Evolutionary conservation across 768 basidiomycete species (phyloP).

Genomic region (Termitomyces sp.): DNA sequence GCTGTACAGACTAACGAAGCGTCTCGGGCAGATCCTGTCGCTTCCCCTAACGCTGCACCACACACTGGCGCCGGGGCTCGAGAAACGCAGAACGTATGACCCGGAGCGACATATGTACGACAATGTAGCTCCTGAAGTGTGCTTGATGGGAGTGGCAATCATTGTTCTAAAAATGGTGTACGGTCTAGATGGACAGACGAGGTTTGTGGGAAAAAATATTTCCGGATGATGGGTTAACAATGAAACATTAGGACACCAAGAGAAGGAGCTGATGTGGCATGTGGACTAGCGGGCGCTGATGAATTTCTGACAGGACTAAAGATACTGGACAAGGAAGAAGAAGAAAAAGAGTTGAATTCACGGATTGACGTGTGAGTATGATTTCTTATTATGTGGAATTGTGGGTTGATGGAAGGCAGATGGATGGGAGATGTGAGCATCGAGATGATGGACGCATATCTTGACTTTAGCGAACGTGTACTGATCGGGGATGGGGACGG

Average conservation of each 20-base stretch:
- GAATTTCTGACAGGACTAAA: conserved; percentile 46
- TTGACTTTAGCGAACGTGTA: conserved; percentile 60
- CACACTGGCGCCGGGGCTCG: conserved; percentile 42
- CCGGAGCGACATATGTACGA: conserved; percentile 52
- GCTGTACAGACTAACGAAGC: conserved; percentile 63
- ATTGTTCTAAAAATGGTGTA: conserved; percentile 83
- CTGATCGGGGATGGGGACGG: conserved; percentile 34
- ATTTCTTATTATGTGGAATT: neutral
- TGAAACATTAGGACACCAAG: conserved; percentile 36
- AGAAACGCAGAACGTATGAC: conserved; percentile 32
- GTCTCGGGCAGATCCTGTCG: conserved; percentile 49
- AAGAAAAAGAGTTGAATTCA: conserved; percentile 36
- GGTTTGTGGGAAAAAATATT: conserved; percentile 19
- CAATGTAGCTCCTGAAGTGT: conserved; percentile 66
- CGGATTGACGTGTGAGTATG: conserved; percentile 42
- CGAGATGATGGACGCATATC: conserved; percentile 56
- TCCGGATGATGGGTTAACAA: conserved; percentile 29
- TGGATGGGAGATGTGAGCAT: conserved; percentile 49
- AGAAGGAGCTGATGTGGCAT: conserved; percentile 51
- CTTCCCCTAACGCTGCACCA: conserved; percentile 60
- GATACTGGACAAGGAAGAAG: conserved; percentile 27
- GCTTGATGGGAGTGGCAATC: conserved; percentile 54
- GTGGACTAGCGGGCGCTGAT: conserved; percentile 48
- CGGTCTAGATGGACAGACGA: conserved; percentile 67
- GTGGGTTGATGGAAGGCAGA: conserved; percentile 31